Percentiles rank a stretch among this genome's conserved stretches.
Conservation (phyloP, 495 filamentous ascomycete species). For the Penicillium arizonense region DNA sequence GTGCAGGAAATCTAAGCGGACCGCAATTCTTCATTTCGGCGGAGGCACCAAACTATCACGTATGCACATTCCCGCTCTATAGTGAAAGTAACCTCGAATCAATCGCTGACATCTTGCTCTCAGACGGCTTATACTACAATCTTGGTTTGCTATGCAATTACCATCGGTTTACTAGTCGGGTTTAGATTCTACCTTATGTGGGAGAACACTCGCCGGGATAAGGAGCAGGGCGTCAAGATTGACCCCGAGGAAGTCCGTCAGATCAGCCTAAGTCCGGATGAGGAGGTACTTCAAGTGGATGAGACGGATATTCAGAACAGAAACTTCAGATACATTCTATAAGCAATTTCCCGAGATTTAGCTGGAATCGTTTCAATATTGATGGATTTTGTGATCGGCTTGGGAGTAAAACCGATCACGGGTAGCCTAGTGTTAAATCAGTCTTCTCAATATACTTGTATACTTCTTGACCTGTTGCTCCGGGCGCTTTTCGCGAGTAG, state of each 20-base stretch:
- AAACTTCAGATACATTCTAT: conserved; percentile 18
- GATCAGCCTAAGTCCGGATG: conserved; percentile 9
- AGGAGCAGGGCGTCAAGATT: conserved; percentile 11
- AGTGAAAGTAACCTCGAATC: background rate
- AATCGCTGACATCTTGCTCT: background rate
- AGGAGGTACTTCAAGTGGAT: conserved; percentile 12
- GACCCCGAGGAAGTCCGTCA: conserved; percentile 14
- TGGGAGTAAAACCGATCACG: no score
- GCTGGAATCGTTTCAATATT: no score
- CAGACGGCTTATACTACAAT: conserved; percentile 21
- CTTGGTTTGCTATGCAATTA: conserved; percentile 12
- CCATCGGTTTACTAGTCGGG: conserved; percentile 4
- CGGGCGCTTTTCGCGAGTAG: no score
- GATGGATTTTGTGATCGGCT: no score
- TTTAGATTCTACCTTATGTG: conserved; percentile 9
- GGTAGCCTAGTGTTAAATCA: no score
- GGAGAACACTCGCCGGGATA: conserved; percentile 7
- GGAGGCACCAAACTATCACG: conserved; percentile 19
- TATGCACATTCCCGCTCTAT: background rate
- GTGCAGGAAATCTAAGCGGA: conserved; percentile 20
- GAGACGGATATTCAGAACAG: conserved; percentile 17
- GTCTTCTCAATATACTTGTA: no score
- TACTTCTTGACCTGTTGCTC: no score
- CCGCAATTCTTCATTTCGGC: conserved; percentile 20
- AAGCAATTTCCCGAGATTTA: background rate